A percentile compares a stretch with the other conserved stretches of the same genome.
Evolutionary conservation across 768 basidiomycete genomes (phyloP).

Genomic region (Auriscalpium orientale): DNA sequence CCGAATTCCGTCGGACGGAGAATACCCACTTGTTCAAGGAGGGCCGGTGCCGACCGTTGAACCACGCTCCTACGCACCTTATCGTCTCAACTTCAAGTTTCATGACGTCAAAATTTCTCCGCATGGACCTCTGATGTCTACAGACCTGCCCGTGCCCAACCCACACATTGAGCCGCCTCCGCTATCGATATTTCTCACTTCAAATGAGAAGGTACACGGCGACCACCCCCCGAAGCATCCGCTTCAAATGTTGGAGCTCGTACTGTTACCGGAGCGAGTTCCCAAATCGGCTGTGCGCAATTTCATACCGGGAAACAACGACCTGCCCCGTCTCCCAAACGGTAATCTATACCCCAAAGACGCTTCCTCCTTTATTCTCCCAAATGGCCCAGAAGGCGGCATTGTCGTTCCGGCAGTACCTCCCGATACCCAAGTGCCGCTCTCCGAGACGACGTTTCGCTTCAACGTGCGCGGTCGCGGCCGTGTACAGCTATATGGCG

Average conservation of each 20-base stretch:
- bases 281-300: slow-evolving; percentile 4
- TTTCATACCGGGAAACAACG: slow-evolving; percentile 5
- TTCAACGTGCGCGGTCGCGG: slow-evolving; percentile 11
- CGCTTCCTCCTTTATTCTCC: neutral
- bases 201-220: slow-evolving; percentile 5
- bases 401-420: neutral
- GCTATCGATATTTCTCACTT: slow-evolving; percentile 1
- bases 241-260: slow-evolving; percentile 5
- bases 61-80: slow-evolving; percentile 12
- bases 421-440: neutral
- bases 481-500: slow-evolving; percentile 6
- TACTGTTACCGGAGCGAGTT: slow-evolving; percentile 12
- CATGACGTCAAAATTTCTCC: slow-evolving; percentile 6
- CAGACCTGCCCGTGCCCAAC: slow-evolving; percentile 4
- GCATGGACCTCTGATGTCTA: slow-evolving; percentile 5
- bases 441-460: slow-evolving; percentile 13
- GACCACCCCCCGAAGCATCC: slow-evolving; percentile 2
- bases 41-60: neutral
- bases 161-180: slow-evolving; percentile 10
- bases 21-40: neutral
- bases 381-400: neutral
- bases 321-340: slow-evolving; percentile 5
- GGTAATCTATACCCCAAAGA: neutral
- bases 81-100: neutral
- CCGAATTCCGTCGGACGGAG: slow-evolving; percentile 6